A percentile compares a stretch with the other conserved stretches of the same genome.
These are phyloP conservation scores for Nemania sp. DNA, from an alignment of 2,329 filamentous ascomycete genomes.

Conservation along the genomic window DNA sequence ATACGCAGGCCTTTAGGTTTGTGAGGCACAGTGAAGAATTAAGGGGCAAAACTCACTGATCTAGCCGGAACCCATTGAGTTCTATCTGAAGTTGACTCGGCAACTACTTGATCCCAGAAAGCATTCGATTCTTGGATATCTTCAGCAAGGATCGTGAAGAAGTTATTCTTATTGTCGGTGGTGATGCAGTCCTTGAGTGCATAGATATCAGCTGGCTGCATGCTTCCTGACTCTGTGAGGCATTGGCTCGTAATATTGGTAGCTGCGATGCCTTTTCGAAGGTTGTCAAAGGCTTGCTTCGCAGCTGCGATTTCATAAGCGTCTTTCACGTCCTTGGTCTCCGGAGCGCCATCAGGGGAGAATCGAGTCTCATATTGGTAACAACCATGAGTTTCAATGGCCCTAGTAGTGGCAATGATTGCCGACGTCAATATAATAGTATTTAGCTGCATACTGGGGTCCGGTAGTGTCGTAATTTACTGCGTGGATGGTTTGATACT, in stretches of 20 bases:
- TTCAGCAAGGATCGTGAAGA: conserved; percentile 34
- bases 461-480: background rate
- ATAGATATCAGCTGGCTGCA: conserved; percentile 27
- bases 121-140: conserved; percentile 34
- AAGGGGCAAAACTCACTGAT: conserved; percentile 17
- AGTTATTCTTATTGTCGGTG: conserved; percentile 27
- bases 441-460: conserved; percentile 23
- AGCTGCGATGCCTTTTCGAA: conserved; percentile 23
- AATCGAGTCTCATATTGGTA: conserved; percentile 35
- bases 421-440: conserved; percentile 20
- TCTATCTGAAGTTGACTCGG: conserved; percentile 32
- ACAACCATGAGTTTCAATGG: conserved; percentile 34
- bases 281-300: conserved; percentile 18
- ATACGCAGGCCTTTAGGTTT: too few relatives aligned
- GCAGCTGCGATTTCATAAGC: conserved; percentile 32
- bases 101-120: conserved; percentile 33
- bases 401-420: conserved; percentile 12
- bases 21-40: too few relatives aligned
- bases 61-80: conserved; percentile 37
- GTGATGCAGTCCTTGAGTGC: conserved; percentile 37
- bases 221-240: conserved; percentile 14
- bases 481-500: background rate
- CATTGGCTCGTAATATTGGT: conserved; percentile 28
- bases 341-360: conserved; percentile 19
- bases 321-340: conserved; percentile 28